Evolutionary conservation across 805 yeast species (phyloP).

Genomic region (Metschnikowia continentalis): DNA sequence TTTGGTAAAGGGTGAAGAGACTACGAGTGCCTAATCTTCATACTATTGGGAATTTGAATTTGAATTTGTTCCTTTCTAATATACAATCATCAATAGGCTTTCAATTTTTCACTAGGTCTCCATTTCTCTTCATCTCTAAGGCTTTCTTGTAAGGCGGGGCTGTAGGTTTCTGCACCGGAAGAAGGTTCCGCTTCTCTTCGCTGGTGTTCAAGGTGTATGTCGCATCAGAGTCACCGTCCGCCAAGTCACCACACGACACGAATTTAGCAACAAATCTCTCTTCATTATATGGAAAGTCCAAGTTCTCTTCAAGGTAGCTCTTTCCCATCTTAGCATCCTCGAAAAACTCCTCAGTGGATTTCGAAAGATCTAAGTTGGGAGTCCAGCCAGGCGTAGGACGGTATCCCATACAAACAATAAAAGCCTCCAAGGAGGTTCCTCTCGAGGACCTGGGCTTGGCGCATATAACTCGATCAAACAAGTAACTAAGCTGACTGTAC

Average conservation of each 20-base stretch:
- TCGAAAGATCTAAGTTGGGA: conserved; percentile 54
- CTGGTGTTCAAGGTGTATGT: conserved; percentile 61
- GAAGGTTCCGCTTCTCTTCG: conserved; percentile 49
- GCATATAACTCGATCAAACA: conserved; percentile 84
- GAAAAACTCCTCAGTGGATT: conserved; percentile 80
- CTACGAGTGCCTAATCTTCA: conserved; percentile 10
- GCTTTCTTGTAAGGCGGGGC: conserved; percentile 97
- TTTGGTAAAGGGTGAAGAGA: conserved; percentile 34
- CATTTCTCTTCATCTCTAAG: conserved; percentile 77
- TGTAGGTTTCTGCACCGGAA: conserved; percentile 93
- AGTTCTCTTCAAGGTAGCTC: conserved; percentile 42
- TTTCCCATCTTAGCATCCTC: conserved; percentile 59
- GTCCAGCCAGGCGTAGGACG: conserved; percentile 80
- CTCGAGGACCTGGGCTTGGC: conserved; percentile 96
- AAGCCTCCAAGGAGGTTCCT: conserved; percentile 91
- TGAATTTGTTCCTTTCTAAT: neutral
- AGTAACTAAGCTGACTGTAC: conserved; percentile 84
- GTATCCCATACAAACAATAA: conserved; percentile 87
- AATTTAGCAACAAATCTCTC: conserved; percentile 84
- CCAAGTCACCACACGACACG: conserved; percentile 90
- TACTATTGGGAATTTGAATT: no score
- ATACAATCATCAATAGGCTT: neutral
- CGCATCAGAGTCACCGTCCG: conserved; percentile 91
- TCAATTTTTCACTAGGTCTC: conserved; percentile 33
- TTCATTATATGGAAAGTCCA: conserved; percentile 48